Base-by-base conservation (phyloP, 441 rosid species). In the Erodium chrysanthum region DNA sequence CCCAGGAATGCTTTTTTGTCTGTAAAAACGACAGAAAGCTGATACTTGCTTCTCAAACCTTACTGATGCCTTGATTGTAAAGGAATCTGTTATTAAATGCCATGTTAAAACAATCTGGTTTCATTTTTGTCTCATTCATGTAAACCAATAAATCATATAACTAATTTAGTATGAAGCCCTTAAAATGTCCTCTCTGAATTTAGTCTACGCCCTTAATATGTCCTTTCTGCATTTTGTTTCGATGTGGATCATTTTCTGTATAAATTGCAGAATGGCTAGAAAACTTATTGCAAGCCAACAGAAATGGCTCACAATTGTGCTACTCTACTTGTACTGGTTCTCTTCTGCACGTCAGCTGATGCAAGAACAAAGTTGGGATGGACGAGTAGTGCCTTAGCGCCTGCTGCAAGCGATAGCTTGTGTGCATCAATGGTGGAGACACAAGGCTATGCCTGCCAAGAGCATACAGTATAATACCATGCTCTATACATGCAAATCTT, bases 401-500 rank as follows among this genome's bases (percentile, higher is more conserved):
- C 72, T 31, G 64, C 23, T 67, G 67, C 66, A 18, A 37, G 67
- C 46, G 72, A 67, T 37, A 33, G 76, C 8, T 73, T 85, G 10
- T 85, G 89, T 70, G 59, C 68, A 61, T 76, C 78, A 52, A 46
- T 83, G 80, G 85, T 79, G 61, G 75, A 74, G 52, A 5, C 83
- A 52, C 76, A 73, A 71, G 87, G 89, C 74, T 85, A 85, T 68
- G 70, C 72, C 44, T 85, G 87, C 74, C 76, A 80, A 44, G 89
- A 85, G 75, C 80, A 80, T 65, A 77, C 69, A 8, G 87, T 83
- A 74, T 50, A 12, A 1, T 7, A 22, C 25, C 8, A 11, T 3
- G 17, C 25, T 23, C 23, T 14, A 29, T 29, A 29, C 3, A 29
- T 1, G 7, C 37, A 33, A 33, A 33, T 33, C 37, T 33, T 7